These are phyloP conservation scores for Haberlea rhodopensis DNA, from an alignment of 257 asterid genomes.

Conservation along the genomic window DNA sequence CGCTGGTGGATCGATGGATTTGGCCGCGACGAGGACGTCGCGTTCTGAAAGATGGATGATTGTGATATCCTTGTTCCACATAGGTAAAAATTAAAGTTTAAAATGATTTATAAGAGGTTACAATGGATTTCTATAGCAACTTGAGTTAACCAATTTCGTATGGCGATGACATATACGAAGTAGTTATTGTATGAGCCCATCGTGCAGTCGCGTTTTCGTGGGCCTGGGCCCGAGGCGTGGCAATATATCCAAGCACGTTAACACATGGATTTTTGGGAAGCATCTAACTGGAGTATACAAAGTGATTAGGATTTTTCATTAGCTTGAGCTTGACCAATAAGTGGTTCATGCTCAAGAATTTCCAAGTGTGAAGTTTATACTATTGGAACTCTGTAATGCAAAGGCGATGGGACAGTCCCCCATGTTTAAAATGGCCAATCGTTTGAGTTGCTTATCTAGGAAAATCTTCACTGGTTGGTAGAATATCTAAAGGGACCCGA, in stretches of 20 bases:
- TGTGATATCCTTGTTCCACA: no score
- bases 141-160: no score
- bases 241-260: constrained; percentile 29
- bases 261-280: constrained; percentile 36
- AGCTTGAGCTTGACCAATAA: constrained; percentile 28
- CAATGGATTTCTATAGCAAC: no score
- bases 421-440: constrained; percentile 27
- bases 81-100: no score
- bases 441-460: constrained; percentile 33
- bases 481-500: constrained; percentile 34
- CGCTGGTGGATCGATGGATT: no score
- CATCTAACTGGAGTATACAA: constrained; percentile 30
- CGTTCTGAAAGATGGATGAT: no score
- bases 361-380: constrained; percentile 46
- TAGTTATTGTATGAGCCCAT: no score
- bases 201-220: no score
- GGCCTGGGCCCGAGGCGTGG: constrained; percentile 23
- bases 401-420: constrained; percentile 28
- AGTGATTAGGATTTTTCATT: constrained; percentile 44
- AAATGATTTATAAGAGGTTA: no score
- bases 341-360: constrained; percentile 23
- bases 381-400: constrained; percentile 38
- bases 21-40: no score
- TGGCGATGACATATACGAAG: no score
- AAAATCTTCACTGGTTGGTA: constrained; percentile 50